These are phyloP conservation scores for Ganoderma lingzhi DNA, from an alignment of 1,284 basidiomycete species.

Conservation along the genomic window DNA sequence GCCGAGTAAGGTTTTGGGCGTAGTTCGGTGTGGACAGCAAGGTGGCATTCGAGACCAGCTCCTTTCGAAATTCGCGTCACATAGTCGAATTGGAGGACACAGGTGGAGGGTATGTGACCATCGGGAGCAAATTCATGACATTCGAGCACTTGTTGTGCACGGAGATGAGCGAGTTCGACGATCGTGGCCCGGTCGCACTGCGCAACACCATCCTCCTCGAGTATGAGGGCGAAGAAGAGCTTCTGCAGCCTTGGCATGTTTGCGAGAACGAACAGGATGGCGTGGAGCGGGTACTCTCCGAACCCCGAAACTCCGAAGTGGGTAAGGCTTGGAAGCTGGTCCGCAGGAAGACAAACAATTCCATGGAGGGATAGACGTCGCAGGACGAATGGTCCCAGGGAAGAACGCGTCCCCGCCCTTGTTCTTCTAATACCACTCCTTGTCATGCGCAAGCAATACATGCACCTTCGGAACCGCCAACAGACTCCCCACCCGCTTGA, in stretches of 20 bases:
- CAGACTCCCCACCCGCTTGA: conserved; percentile 49
- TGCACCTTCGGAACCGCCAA: conserved; percentile 45
- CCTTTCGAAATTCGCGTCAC: neutral
- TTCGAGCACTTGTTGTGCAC: neutral
- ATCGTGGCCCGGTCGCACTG: neutral
- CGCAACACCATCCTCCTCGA: neutral
- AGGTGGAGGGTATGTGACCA: neutral
- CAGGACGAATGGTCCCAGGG: neutral
- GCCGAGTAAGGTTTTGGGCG: neutral
- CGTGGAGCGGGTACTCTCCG: neutral
- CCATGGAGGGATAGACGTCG: neutral
- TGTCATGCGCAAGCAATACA: conserved; percentile 60
- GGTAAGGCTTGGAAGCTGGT: neutral
- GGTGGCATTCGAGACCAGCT: neutral
- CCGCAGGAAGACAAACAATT: neutral
- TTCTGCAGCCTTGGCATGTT: neutral
- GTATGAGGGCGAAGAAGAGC: neutral
- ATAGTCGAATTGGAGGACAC: neutral
- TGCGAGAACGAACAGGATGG: neutral
- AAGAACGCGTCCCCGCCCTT: conserved; percentile 10
- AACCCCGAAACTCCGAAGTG: neutral
- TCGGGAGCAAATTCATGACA: neutral
- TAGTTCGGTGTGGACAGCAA: neutral
- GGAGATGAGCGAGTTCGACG: neutral
- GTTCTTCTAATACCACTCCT: conserved; percentile 49